Evolutionary conservation across 352 stramenopile genomes (phyloP), one percentile per base, ranked within the genome.

Genomic region (Pythium rishiriense): DNA sequence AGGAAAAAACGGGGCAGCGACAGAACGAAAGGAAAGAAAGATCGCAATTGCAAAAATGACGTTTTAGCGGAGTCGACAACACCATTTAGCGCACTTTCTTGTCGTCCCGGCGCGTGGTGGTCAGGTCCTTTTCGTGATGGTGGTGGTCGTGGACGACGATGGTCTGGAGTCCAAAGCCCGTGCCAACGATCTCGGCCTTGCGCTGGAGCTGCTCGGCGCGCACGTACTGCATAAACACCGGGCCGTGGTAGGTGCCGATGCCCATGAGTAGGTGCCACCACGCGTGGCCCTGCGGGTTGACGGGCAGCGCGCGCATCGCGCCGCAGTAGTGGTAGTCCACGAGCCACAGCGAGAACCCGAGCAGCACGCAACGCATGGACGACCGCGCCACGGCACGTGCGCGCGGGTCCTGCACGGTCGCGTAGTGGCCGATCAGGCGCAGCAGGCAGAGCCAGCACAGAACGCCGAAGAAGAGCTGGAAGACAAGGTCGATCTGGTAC

Each of bases 201-300:
- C 80, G 75, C 70, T 93, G 58, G 12, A 87, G 78, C 69, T 93
- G 75, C 59, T 91, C 81, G 67, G 87, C 84, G 14, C 85, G 83
- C 53, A 93, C 82, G 73, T 90, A 94, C 64, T 94, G 83, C 85
- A 93, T 93, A 50, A 94, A 94, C 25, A 94, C 78, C 0, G 83
- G 82, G 1, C 85, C 85, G 58, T 91, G 74, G 67, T 94, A 94
- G 7, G 68, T 83, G 43, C 81, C 85, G 19, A 94, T 77, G 35
- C 83, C 82, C 74, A 90, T 91, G 69, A 94, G 87, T 17, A 91
- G 69, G 66, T 94, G 85, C 85, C 85, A 94, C 85, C 80, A 94
- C 25, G 83, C 85, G 66, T 94, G 85, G 28, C 82, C 85, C 55
- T 94, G 85, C 1, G 83, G 76, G 62, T 94, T 94, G 22, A 93